Conservation (phyloP, 805 yeast genomes). For the Wickerhamomyces bisporus region DNA sequence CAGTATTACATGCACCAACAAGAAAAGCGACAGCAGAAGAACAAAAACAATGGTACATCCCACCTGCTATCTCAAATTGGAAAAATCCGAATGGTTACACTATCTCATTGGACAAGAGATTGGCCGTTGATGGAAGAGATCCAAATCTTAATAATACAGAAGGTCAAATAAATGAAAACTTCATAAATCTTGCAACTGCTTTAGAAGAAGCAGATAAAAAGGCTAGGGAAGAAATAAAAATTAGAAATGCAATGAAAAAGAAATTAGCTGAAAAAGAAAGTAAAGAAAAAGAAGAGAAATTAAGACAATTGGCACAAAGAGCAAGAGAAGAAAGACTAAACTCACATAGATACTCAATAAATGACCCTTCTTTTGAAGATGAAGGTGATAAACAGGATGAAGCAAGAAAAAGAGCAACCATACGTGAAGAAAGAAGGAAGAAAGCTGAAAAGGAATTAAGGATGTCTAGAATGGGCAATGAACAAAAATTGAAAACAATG, state of each 20-base stretch:
- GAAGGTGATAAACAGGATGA: constrained; percentile 7
- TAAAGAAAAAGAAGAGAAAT: constrained; percentile 43
- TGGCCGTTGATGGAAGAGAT: constrained; percentile 43
- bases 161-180: constrained; percentile 47
- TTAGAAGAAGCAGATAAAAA: constrained; percentile 60
- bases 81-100: constrained; percentile 90
- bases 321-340: constrained; percentile 35
- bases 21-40: constrained; percentile 60
- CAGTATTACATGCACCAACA: constrained; percentile 52
- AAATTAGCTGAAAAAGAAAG: constrained; percentile 46
- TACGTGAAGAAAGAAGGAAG: constrained; percentile 39
- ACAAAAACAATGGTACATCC: constrained; percentile 78
- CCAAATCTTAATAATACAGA: constrained; percentile 28
- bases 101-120: constrained; percentile 71
- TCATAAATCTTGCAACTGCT: constrained; percentile 63
- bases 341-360: constrained; percentile 1
- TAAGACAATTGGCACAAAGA: constrained; percentile 44
- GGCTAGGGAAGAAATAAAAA: constrained; percentile 51
- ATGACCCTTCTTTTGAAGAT: constrained; percentile 3
- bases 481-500: constrained; percentile 35
- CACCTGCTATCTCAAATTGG: constrained; percentile 92
- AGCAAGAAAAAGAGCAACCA: constrained; percentile 31
- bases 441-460: constrained; percentile 44
- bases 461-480: constrained; percentile 39
- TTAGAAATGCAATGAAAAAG: constrained; percentile 44